Evolutionary conservation across 805 yeast genomes (phyloP).

Genomic region (Sugiyamaella chiloensis): DNA sequence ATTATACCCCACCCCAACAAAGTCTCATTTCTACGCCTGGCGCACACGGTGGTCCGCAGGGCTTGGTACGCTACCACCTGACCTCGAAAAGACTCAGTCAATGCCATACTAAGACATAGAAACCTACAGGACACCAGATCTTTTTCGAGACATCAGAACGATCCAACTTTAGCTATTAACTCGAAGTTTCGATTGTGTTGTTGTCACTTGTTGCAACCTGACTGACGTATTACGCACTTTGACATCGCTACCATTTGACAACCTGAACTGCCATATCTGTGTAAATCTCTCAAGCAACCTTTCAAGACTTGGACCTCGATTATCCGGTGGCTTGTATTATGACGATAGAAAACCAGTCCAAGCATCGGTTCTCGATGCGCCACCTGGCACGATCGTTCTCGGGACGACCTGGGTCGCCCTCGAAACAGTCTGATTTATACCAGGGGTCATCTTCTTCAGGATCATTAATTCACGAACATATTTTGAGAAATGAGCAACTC

Average conservation of each 20-base stretch:
- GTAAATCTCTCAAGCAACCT: no score
- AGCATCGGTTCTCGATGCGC: constrained; percentile 4
- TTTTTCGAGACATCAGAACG: no score
- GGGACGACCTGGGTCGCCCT: constrained; percentile 2
- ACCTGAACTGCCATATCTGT: no score
- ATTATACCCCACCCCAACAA: background rate
- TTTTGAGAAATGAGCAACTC: constrained; percentile 15
- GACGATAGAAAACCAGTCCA: constrained; percentile 4
- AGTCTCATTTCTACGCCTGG: background rate
- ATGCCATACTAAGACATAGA: no score
- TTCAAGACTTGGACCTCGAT: no score
- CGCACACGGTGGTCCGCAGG: constrained; percentile 1
- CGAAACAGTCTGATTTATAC: background rate
- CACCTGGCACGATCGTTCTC: constrained; percentile 2
- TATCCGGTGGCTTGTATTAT: no score
- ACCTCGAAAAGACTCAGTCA: constrained; percentile 6
- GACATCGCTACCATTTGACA: no score
- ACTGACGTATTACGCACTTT: no score
- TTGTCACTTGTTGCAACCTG: no score
- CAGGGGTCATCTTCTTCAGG: background rate
- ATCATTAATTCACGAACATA: constrained; percentile 19
- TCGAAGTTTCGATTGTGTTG: no score
- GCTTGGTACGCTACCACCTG: constrained; percentile 5
- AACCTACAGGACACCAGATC: no score
- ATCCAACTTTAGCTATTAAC: no score